Base-by-base conservation (phyloP, 805 yeast genomes). In the Pichia deserticola region DNA sequence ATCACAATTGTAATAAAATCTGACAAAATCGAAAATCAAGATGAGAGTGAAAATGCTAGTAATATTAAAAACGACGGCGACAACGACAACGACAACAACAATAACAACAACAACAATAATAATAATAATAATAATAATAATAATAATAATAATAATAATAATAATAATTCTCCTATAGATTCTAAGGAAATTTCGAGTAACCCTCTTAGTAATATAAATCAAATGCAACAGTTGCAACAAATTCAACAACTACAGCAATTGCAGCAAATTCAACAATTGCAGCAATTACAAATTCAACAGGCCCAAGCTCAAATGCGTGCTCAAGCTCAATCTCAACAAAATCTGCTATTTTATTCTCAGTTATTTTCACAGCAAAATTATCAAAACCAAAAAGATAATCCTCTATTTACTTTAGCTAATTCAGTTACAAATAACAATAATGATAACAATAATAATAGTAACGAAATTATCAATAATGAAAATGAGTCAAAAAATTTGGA, bases 371-470 rank as follows among this genome's bases (percentile, higher is more conserved):
- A 43, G 20, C 33, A 34, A 35, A 36, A 36, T 27, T 32, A 41
- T 36, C 44, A 41, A 29, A 41, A 41, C 27, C 48, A 28, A 2
- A 55, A 54, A 9, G 42, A 40, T 5, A 64, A 63, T 48, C 67
- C 67, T 4, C 50, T 64, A 27, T 56, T 60, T 33, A 63, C 67
- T 9, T 53, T 63, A 33, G 67, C 67, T 9, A 62, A 64, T 42
- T 63, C 67, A 2, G 65, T 57, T 36, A 42, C 52, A 37, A 15
- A 15, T 6, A 20, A 25, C 11, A 27, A 27, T 25, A 25, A 15
- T 27, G 3, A 28, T 33, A 20, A 32, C n/a, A 25, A 34, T 15
- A 25, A 34, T 15, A 30, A 40, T 12, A 25, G n/a, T 7, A 7
- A 28, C n/a, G 34, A 40, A 28, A 10, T 10, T 7, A 9, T 6